phyloP scores from a whole-genome alignment of 2,329 filamentous ascomycete species.

The Cladophialophora chaetospira region DNA sequence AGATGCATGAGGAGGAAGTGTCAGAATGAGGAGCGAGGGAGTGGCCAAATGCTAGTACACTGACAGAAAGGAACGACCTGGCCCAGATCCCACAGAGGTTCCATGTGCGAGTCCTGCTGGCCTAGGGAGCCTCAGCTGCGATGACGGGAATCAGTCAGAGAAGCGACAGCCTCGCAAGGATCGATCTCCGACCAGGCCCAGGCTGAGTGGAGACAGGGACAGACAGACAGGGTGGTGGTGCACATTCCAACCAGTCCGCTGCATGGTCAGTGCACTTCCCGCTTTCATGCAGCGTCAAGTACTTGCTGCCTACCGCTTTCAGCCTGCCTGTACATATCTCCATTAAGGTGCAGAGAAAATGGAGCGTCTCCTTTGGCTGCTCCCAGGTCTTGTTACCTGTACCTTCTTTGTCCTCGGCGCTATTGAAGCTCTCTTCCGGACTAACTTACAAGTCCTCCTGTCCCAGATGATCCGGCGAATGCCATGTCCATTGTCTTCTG shows the following conservation, averaged over 20 bases:
- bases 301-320: neutral
- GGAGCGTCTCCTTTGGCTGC: neutral
- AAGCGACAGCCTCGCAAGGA: no score
- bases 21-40: no score
- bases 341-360: neutral
- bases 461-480: neutral
- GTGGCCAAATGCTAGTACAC: no score
- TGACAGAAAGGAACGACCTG: no score
- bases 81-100: no score
- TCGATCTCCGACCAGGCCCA: no score
- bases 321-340: neutral
- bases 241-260: neutral
- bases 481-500: neutral
- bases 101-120: no score
- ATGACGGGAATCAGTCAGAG: no score
- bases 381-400: neutral
- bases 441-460: neutral
- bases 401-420: neutral
- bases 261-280: neutral
- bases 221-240: no score
- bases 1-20: no score
- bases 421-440: constrained; percentile 3
- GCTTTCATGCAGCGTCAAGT: neutral
- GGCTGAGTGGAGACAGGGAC: no score
- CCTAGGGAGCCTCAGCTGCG: no score